These are phyloP conservation scores for Glycine latifolia DNA, from an alignment of 306 rosid genomes.

Conservation along the genomic window DNA sequence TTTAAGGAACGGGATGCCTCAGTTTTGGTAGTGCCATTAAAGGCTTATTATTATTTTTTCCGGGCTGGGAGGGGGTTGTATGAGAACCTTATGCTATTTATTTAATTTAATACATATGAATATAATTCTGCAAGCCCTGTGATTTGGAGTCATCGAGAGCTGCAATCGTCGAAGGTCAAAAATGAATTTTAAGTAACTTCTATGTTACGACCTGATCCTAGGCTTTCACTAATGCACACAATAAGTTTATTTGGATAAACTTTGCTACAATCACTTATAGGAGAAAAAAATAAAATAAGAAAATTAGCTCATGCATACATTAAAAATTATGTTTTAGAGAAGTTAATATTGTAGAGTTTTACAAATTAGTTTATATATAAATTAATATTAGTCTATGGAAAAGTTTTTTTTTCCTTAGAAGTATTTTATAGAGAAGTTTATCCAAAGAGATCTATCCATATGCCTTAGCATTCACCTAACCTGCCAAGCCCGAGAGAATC, in stretches of 20 bases:
- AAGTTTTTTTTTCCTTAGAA: no score
- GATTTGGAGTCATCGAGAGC: conserved; percentile 2
- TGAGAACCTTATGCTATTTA: conserved; percentile 36
- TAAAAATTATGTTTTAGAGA: no score
- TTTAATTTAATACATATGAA: conserved; percentile 8
- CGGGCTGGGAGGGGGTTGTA: background rate
- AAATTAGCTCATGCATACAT: no score
- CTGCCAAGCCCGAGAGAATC: background rate
- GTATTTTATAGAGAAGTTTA: no score
- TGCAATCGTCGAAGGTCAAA: background rate
- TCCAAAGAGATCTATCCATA: no score
- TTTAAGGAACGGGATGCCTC: conserved; percentile 48
- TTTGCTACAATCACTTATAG: no score
- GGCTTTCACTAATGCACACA: background rate
- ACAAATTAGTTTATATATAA: no score
- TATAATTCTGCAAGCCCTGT: background rate
- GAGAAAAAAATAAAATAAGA: no score
- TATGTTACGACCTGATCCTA: background rate
- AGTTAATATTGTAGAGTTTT: no score
- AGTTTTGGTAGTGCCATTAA: conserved; percentile 52
- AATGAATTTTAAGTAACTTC: no score
- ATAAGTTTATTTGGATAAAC: no score
- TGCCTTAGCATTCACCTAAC: background rate
- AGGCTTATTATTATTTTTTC: conserved; percentile 8
- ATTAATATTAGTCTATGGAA: no score